Base-by-base conservation (phyloP, 768 basidiomycete genomes). In the Auriscalpium vulgare region DNA sequence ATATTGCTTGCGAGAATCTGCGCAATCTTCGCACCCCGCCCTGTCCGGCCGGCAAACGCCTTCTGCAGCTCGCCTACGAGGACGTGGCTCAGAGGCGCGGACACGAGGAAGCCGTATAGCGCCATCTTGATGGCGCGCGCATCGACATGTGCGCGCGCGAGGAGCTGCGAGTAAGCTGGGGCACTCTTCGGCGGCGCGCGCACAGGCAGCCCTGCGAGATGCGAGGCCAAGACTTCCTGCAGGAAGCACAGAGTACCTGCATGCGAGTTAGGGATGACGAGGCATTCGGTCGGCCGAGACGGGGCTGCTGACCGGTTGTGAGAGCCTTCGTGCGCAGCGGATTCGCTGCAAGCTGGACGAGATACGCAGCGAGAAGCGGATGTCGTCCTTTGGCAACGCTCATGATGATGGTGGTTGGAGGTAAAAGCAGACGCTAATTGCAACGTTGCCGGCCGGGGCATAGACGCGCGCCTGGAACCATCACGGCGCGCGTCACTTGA, bases 121-220 rank as follows among this genome's bases (percentile, higher is more conserved):
- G 82, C 87, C 85, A 94, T 91, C 70, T 94, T 91, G 63, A 88
- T 54, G 8, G 92, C 88, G 63, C 84, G 87, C 58, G 73, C 56
- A 66, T 90, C 77, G 51, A 92, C 69, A 66, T 88, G 83, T 6
- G 73, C 72, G 48, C 69, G 73, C 5, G 80, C 82, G 49, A 87
- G 77, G 16, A 73, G 65, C 60, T 79, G 82, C 51, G 75, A 63
- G 59, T 82, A 64, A 21, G 74, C 59, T 2, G 86, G 76, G 1
- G 82, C 79, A 73, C 82, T 72, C 59, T 82, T 82, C 37, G 78
- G 59, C 8, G 79, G 72, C 40, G 69, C 69, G 47, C 68, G 75
- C 9, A 76, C 71, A 8, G 86, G 84, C 47, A 83, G 66, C 38
- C 84, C 78, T 9, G 89, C 87, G 47, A 83, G 69, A 57, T 87